phyloP scores from a whole-genome alignment of 805 yeast species.

The Starmerella sirachaensis region DNA sequence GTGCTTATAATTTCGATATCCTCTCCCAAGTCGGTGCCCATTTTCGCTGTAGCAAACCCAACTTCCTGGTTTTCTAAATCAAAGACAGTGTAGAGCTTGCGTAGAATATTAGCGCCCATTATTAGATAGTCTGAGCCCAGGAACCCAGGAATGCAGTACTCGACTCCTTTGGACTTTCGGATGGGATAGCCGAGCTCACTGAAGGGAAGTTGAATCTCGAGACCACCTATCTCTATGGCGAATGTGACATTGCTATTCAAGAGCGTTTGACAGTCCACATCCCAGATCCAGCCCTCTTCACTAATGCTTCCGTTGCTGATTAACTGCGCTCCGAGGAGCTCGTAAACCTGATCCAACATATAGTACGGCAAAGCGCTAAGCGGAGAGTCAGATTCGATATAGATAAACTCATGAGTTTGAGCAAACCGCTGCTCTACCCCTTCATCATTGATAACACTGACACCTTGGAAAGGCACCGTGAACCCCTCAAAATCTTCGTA shows the following conservation, averaged over 20 bases:
- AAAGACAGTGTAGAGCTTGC: slow-evolving; percentile 53
- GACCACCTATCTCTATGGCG: slow-evolving; percentile 11
- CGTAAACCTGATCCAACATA: slow-evolving; percentile 18
- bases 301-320: too few species aligned
- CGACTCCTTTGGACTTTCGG: background rate
- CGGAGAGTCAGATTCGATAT: background rate
- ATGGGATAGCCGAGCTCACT: background rate
- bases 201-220: slow-evolving; percentile 10
- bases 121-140: slow-evolving; percentile 22
- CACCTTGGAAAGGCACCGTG: slow-evolving; percentile 10
- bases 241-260: background rate
- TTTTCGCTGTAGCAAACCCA: slow-evolving; percentile 41
- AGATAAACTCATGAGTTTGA: background rate
- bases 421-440: slow-evolving; percentile 18
- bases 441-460: background rate
- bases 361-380: slow-evolving; percentile 20
- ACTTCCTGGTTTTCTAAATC: slow-evolving; percentile 47
- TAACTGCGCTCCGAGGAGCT: slow-evolving; percentile 29
- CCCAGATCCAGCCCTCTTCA: slow-evolving; percentile 29
- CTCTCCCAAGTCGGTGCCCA: background rate
- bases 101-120: slow-evolving; percentile 53
- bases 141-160: slow-evolving; percentile 5
- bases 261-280: slow-evolving; percentile 8
- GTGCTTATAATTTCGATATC: background rate
- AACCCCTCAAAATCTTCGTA: slow-evolving; percentile 1